Percentiles rank a stretch among this genome's conserved stretches.
These are phyloP conservation scores for Pichia sp. DNA, from an alignment of 1,139 yeast species.

Conservation along the genomic window DNA sequence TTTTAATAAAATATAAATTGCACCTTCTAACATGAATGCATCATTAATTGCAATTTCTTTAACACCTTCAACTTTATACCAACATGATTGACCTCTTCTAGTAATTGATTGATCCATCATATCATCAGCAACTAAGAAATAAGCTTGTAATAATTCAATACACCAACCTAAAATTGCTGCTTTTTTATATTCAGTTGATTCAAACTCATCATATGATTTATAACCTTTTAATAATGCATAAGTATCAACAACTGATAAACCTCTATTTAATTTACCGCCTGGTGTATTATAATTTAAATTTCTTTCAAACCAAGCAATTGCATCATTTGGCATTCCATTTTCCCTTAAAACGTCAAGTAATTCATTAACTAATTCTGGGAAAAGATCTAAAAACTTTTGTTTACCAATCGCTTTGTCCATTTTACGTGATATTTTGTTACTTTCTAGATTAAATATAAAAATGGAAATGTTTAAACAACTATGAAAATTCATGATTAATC, in stretches of 20 bases:
- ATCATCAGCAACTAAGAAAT: constrained; percentile 95
- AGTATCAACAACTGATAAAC: constrained; percentile 91
- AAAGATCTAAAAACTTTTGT: constrained; percentile 63
- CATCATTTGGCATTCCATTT: constrained; percentile 83
- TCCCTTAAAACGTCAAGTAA: constrained; percentile 53
- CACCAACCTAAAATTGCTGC: constrained; percentile 95
- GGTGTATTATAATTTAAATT: constrained; percentile 83
- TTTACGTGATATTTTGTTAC: too few species aligned
- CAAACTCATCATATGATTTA: constrained; percentile 51
- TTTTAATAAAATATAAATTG: constrained; percentile 83
- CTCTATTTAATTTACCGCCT: constrained; percentile 96
- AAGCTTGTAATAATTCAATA: constrained; percentile 91
- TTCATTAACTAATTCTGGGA: constrained; percentile 76
- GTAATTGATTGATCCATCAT: constrained; percentile 98
- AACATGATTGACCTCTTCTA: constrained; percentile 97
- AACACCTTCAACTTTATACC: constrained; percentile 81
- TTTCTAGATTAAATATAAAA: too few species aligned
- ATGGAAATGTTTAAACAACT: too few species aligned
- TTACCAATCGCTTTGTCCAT: constrained; percentile 40
- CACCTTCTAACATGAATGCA: constrained; percentile 94
- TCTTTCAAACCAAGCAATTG: constrained; percentile 76
- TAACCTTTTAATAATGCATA: constrained; percentile 70
- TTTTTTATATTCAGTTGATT: constrained; percentile 63
- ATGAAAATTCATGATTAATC: too few species aligned
- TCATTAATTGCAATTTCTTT: constrained; percentile 95